A percentile compares a stretch with the other conserved stretches of the same genome.
These are phyloP conservation scores for Taiwanofungus camphoratus DNA, from an alignment of 1,284 basidiomycete genomes.

Conservation along the genomic window DNA sequence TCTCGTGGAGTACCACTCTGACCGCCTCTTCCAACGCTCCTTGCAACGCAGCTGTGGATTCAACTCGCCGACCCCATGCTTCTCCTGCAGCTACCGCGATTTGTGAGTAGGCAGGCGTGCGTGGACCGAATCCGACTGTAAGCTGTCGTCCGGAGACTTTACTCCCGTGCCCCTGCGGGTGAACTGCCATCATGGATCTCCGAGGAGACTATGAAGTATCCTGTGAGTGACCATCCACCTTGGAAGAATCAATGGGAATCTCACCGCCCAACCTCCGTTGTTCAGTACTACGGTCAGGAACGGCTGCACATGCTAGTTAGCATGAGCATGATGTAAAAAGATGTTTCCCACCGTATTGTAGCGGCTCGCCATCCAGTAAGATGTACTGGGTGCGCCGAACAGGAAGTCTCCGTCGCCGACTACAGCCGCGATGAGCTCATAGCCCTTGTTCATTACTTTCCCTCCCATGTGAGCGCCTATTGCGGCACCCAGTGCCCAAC, in stretches of 20 bases:
- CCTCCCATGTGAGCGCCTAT: conserved; percentile 51
- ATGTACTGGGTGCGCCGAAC: conserved; percentile 60
- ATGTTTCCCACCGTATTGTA: conserved; percentile 56
- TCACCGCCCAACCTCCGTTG: conserved; percentile 64
- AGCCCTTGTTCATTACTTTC: conserved; percentile 24
- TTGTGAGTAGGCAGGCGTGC: conserved; percentile 53
- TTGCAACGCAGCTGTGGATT: conserved; percentile 32
- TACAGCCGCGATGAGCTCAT: conserved; percentile 50
- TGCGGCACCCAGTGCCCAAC: conserved; percentile 61
- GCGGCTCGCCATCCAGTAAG: conserved; percentile 64
- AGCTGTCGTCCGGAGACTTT: conserved; percentile 41
- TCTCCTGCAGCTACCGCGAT: conserved; percentile 63
- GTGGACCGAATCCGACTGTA: conserved; percentile 59
- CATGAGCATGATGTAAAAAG: too few species aligned
- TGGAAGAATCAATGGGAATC: conserved; percentile 13
- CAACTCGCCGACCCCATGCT: conserved; percentile 53
- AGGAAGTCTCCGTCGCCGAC: conserved; percentile 67
- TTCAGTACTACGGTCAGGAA: conserved; percentile 67
- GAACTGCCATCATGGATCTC: conserved; percentile 56
- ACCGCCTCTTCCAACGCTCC: conserved; percentile 44
- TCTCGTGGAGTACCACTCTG: conserved; percentile 49
- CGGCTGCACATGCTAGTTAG: conserved; percentile 36
- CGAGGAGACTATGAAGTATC: conserved; percentile 52
- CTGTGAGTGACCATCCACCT: too few species aligned
- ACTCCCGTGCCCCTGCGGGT: conserved; percentile 54